These are phyloP conservation scores for Phaeosphaeriaceae sp. DNA, from an alignment of 2,329 filamentous ascomycete species.

Conservation along the genomic window DNA sequence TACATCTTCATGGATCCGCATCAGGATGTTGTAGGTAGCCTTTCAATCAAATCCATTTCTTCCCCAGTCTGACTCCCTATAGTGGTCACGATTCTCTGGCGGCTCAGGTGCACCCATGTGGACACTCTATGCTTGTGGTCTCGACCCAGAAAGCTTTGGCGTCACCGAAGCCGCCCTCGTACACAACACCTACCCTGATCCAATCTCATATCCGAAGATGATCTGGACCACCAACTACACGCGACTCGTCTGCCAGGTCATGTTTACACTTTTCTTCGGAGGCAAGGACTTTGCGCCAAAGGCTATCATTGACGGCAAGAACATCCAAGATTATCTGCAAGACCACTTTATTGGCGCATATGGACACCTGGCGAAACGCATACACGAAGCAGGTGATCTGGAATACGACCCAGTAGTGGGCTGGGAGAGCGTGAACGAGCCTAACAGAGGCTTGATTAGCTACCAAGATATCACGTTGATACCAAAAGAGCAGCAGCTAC, in stretches of 20 bases:
- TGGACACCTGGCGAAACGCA: slow-evolving; percentile 79
- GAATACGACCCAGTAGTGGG: slow-evolving; percentile 88
- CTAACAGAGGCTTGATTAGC: slow-evolving; percentile 85
- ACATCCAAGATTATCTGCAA: slow-evolving; percentile 95
- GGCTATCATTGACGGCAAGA: slow-evolving; percentile 90
- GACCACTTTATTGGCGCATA: slow-evolving; percentile 83
- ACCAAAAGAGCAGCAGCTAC: slow-evolving; percentile 84
- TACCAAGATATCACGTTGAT: slow-evolving; percentile 81
- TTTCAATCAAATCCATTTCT: neutral
- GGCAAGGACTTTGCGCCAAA: slow-evolving; percentile 93
- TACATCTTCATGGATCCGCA: slow-evolving; percentile 99
- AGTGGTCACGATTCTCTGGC: slow-evolving; percentile 94
- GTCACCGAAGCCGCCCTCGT: slow-evolving; percentile 91
- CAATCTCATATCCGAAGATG: slow-evolving; percentile 93
- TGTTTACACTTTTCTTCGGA: slow-evolving; percentile 94
- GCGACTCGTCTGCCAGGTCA: slow-evolving; percentile 82
- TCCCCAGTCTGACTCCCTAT: slow-evolving; percentile 34
- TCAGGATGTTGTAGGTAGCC: slow-evolving; percentile 81
- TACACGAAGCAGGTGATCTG: slow-evolving; percentile 88
- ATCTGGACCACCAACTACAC: slow-evolving; percentile 99
- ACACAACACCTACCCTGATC: slow-evolving; percentile 89
- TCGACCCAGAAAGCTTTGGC: slow-evolving; percentile 85
- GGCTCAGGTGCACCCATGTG: slow-evolving; percentile 97
- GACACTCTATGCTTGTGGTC: slow-evolving; percentile 92
- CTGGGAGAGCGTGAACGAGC: slow-evolving; percentile 97